Conservation (phyloP, 352 stramenopile genomes). For the Pythium sukuiense region DNA sequence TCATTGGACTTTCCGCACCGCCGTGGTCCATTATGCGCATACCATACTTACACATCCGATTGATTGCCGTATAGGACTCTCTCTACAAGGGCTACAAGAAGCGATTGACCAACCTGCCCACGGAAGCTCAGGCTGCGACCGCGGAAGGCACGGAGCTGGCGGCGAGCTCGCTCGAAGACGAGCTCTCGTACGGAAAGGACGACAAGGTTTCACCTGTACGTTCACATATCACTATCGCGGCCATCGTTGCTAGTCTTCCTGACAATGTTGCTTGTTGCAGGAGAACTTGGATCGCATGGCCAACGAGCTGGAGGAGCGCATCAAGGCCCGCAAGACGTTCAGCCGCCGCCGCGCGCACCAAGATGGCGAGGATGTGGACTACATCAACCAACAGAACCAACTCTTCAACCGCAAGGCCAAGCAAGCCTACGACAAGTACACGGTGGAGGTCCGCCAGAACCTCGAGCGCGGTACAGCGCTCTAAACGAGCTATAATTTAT, state of each 20-base stretch:
- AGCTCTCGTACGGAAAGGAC: constrained; percentile 66
- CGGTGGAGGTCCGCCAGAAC: constrained; percentile 97
- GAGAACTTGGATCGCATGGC: constrained; percentile 74
- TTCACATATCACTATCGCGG: not conserved
- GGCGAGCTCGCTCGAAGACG: constrained; percentile 39
- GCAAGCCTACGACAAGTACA: constrained; percentile 97
- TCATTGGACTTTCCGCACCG: not conserved
- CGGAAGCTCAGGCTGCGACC: constrained; percentile 22
- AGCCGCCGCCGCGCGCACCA: constrained; percentile 70
- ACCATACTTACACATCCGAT: not conserved
- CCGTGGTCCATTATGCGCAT: no score
- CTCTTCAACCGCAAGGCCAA: constrained; percentile 98
- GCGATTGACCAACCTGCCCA: constrained; percentile 60
- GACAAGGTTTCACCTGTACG: constrained; percentile 52
- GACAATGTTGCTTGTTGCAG: constrained; percentile 31
- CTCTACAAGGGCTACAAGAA: constrained; percentile 88
- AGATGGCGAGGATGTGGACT: constrained; percentile 93
- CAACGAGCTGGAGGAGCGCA: constrained; percentile 66
- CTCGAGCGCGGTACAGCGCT: constrained; percentile 96
- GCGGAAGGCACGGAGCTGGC: constrained; percentile 12
- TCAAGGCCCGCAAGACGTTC: constrained; percentile 76
- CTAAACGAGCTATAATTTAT: constrained; percentile 63
- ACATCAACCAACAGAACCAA: constrained; percentile 98
- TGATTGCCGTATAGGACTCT: constrained; percentile 43
- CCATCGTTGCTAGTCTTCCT: not conserved